phyloP scores from a whole-genome alignment of 169 alveolate species.

The Gregarina niphandrodes region DNA sequence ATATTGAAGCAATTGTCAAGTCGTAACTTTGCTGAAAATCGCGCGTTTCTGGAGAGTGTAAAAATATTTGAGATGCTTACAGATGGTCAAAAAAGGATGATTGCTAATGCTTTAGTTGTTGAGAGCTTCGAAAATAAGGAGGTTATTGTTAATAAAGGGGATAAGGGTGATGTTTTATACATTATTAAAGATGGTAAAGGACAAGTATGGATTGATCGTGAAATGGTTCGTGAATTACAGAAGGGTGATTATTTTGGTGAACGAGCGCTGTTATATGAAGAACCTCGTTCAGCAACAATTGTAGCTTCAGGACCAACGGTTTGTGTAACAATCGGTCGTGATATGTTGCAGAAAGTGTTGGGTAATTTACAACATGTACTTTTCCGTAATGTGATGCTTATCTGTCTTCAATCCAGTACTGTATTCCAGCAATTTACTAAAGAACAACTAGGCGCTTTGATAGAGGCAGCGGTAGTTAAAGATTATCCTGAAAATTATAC shows the following conservation, averaged over 20 bases:
- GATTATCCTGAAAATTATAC: conserved; percentile 30
- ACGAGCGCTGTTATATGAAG: conserved; percentile 60
- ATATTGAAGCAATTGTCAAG: conserved; percentile 52
- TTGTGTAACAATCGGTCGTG: conserved; percentile 44
- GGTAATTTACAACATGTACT: conserved; percentile 56
- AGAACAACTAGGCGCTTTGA: conserved; percentile 37
- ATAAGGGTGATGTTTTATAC: conserved; percentile 58
- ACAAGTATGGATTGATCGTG: conserved; percentile 40
- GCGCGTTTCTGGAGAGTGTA: conserved; percentile 55
- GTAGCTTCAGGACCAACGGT: conserved; percentile 44
- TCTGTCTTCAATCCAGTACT: conserved; percentile 40
- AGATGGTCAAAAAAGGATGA: conserved; percentile 53
- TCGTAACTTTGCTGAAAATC: conserved; percentile 58
- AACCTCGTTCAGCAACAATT: conserved; percentile 72
- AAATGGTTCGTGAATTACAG: conserved; percentile 37
- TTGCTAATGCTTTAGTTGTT: conserved; percentile 58
- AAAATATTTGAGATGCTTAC: conserved; percentile 55
- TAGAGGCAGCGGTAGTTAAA: conserved; percentile 40
- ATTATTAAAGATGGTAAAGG: conserved; percentile 63
- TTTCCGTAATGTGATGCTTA: conserved; percentile 46
- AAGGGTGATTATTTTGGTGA: conserved; percentile 78
- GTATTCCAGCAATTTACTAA: conserved; percentile 47
- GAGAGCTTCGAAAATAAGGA: conserved; percentile 43
- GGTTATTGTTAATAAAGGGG: conserved; percentile 63
- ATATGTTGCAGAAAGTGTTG: conserved; percentile 38